phyloP scores from a whole-genome alignment of 495 filamentous ascomycete species.

The Hypoxylon trugodes region DNA sequence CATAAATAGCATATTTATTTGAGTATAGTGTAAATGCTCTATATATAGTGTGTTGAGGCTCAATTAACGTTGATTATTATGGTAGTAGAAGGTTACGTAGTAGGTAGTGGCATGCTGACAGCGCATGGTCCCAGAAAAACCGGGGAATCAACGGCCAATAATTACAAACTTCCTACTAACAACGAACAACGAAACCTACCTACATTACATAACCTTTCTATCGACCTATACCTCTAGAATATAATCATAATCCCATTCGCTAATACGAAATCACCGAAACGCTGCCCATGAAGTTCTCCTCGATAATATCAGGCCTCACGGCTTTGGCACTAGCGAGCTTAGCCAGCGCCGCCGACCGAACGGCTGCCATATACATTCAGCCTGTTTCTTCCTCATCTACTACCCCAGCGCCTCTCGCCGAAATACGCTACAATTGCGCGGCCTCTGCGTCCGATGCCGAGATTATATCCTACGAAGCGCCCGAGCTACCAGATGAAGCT shows the following conservation, averaged over 20 bases:
- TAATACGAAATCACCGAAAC: background rate
- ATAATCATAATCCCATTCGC: background rate
- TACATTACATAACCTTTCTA: constrained; percentile 11
- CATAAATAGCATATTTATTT: background rate
- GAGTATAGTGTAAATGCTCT: background rate
- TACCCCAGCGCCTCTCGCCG: constrained; percentile 53
- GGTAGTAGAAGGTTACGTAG: no score
- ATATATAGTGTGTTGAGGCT: constrained; percentile 24
- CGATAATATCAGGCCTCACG: constrained; percentile 43
- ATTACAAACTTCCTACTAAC: constrained; percentile 18
- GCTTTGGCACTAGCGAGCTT: constrained; percentile 41
- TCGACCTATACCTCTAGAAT: background rate
- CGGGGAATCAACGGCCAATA: constrained; percentile 22
- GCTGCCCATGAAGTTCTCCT: constrained; percentile 38
- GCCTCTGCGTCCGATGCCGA: constrained; percentile 41
- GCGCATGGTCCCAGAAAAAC: constrained; percentile 10
- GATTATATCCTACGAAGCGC: constrained; percentile 56
- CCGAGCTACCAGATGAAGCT: constrained; percentile 51
- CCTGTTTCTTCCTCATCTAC: constrained; percentile 45
- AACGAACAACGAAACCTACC: constrained; percentile 26
- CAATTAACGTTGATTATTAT: constrained; percentile 7
- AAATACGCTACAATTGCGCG: constrained; percentile 55
- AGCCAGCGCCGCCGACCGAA: constrained; percentile 39
- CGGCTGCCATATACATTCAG: constrained; percentile 56
- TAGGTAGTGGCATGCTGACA: background rate